Evolutionary conservation across 1,139 yeast species (phyloP).

Genomic region (Yamadazyma membranifaciens): DNA sequence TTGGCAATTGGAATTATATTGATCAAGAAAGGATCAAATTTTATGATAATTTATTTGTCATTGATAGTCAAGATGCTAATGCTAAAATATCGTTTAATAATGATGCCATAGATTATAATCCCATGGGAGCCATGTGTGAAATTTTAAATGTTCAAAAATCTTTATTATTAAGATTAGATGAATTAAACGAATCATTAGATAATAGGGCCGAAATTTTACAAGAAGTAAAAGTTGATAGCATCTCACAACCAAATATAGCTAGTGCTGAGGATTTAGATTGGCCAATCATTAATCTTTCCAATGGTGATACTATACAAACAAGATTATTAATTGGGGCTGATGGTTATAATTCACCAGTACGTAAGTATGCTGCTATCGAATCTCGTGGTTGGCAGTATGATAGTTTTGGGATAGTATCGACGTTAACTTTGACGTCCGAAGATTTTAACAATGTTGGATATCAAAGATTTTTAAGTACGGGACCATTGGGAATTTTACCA

Average conservation of each 20-base stretch:
- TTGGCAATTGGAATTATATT: slow-evolving; percentile 75
- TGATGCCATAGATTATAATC: slow-evolving; percentile 38
- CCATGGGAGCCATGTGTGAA: slow-evolving; percentile 83
- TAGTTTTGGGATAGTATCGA: slow-evolving; percentile 88
- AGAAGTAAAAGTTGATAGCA: slow-evolving; percentile 62
- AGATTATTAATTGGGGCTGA: slow-evolving; percentile 90
- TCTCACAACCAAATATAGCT: slow-evolving; percentile 22
- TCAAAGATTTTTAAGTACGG: slow-evolving; percentile 90
- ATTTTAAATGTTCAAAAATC: slow-evolving; percentile 80
- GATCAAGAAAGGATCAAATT: slow-evolving; percentile 68
- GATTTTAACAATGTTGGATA: slow-evolving; percentile 77
- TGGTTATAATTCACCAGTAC: slow-evolving; percentile 92
- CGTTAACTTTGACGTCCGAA: slow-evolving; percentile 70
- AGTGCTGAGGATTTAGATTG: slow-evolving; percentile 40
- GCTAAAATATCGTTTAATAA: slow-evolving; percentile 73
- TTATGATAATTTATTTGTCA: slow-evolving; percentile 80
- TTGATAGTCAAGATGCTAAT: slow-evolving; percentile 68
- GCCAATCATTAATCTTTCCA: slow-evolving; percentile 73
- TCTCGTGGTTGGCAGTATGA: slow-evolving; percentile 92
- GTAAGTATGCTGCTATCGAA: slow-evolving; percentile 75
- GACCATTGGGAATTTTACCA: slow-evolving; percentile 91
- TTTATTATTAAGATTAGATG: slow-evolving; percentile 55
- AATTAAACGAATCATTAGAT: slow-evolving; percentile 31
- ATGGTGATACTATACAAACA: slow-evolving; percentile 64
- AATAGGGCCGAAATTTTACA: slow-evolving; percentile 53